Base-by-base conservation (phyloP, 2,329 filamentous ascomycete genomes). In the Colletotrichum sp. region DNA sequence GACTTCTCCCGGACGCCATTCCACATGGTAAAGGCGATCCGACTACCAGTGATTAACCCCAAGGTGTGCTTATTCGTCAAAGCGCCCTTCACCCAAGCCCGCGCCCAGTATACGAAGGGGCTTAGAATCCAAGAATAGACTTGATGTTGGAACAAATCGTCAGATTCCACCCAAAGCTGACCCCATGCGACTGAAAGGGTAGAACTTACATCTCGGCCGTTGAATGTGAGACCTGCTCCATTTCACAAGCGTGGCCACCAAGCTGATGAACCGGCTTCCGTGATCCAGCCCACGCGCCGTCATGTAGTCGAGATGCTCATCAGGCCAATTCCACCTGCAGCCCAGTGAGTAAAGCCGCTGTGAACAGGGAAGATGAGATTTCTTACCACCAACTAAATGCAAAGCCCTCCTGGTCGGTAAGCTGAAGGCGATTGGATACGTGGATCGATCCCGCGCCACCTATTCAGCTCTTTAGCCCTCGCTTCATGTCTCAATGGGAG, bases 241-340 rank as follows among this genome's bases (percentile, higher is more conserved):
- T 28, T 69, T 43, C 30, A 43, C 5, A 2, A 69, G 28, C 10
- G 36, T 59, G 48, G 67, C 48, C 4, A 69, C 6, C 10, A 69
- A n/a, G 67, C 30, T 30, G 32, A 60, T 69, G 52, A 60, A 60
- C n/a, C 10, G 16, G 18, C 21, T 60, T 30, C 67, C 30, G 18
- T 68, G 52, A 10, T 68, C 48, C 30, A 30, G 2, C 30, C 48
- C 52, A 14, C 48, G 66, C 14, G 18, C 52, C 3, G 52, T 60
- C 66, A 68, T 68, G 24, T 60, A 68, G 32, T 60, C 66, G 6
- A 68, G 30, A 32, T 57, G 48, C 43, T 59, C 55, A 2, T 59
- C 55, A 10, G 55, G 55, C 55, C 55, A 59, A 1, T 16, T 59
- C 55, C 55, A 59, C 55, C 55, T 59, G 3, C 3, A 18, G 4